Base-by-base conservation (phyloP, 257 asterid genomes). In the Henckelia pumila region DNA sequence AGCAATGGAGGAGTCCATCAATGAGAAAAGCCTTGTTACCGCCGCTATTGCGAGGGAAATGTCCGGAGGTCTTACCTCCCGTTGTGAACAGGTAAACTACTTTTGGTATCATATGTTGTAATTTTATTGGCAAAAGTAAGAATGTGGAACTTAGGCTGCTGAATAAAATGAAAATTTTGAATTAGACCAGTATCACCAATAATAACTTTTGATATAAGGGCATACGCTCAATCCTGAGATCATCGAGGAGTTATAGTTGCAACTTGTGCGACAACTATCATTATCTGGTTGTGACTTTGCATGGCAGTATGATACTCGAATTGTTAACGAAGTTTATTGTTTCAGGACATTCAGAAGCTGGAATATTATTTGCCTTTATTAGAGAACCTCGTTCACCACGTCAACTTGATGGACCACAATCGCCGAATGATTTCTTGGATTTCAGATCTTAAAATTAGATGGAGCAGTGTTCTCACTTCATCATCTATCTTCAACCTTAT, bases 11-110 rank as follows among this genome's bases (percentile, higher is more conserved):
- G 83, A 79, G 71, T 73, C 80, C 40, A 80, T 83, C 25, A 83
- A 77, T 21, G 76, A 74, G 19, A 81, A 73, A 74, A 76, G 76
- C 76, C 73, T 56, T 63, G 30, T 81, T 47, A 76, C 96, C 2
- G 88, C 81, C 26, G 91, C 91, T 63, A 78, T 81, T 71, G 94
- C 94, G 2, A 81, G 91, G 73, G 94, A 86, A 82, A 84, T 89
- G 81, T 86, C 94, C 2, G 89, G 96, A 61, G 96, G 89, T 1
- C 80, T 84, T 32, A 84, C 94, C 22, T 86, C 88, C 33, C 88
- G 81, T 62, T 73, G 74, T 68, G 82, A 80, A 58, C 85, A 74
- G 89, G 93, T 85, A 70, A 70, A 32, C 20, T 44, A 47, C 55
- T 47, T 47, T 17, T 16, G 53, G 55, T 47, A 47, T 47, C 16